These are phyloP conservation scores for Chimonanthus praecox DNA, from an alignment of 164 flowering plant species.

Conservation along the genomic window DNA sequence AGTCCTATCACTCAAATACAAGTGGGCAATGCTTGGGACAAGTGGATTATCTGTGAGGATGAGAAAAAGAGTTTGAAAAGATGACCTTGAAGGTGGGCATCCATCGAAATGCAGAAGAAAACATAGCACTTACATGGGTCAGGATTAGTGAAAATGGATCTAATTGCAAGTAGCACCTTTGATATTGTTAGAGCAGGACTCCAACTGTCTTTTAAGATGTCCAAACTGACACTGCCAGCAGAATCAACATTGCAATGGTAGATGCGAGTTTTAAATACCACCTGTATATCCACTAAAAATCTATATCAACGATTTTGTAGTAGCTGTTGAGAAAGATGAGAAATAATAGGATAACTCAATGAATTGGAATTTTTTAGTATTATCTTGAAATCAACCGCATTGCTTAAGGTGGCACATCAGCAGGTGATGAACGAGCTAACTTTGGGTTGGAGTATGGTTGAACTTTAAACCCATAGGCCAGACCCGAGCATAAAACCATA, in stretches of 20 bases:
- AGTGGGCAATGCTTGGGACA: conserved; percentile 60
- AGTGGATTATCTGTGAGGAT: conserved; percentile 62
- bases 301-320: not conserved
- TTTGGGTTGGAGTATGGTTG: too few relatives aligned
- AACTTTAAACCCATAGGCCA: too few relatives aligned
- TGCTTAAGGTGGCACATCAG: too few relatives aligned
- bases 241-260: conserved; percentile 93
- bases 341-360: too few relatives aligned
- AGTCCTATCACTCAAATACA: conserved; percentile 64
- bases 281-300: conserved; percentile 34
- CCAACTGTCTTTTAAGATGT: conserved; percentile 81
- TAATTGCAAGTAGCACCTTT: conserved; percentile 70
- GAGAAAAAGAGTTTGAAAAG: not conserved
- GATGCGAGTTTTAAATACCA: conserved; percentile 81
- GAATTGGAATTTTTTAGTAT: too few relatives aligned
- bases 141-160: conserved; percentile 72
- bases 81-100: not conserved
- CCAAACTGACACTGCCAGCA: conserved; percentile 64
- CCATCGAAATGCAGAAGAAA: not conserved
- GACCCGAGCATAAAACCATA: too few relatives aligned
- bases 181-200: conserved; percentile 95
- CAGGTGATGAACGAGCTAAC: too few relatives aligned
- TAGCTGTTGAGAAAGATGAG: not conserved
- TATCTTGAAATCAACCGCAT: too few relatives aligned
- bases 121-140: conserved; percentile 56